Conservation (phyloP, 192 early-diverging fungal genomes). For the Coemansia sp. region DNA sequence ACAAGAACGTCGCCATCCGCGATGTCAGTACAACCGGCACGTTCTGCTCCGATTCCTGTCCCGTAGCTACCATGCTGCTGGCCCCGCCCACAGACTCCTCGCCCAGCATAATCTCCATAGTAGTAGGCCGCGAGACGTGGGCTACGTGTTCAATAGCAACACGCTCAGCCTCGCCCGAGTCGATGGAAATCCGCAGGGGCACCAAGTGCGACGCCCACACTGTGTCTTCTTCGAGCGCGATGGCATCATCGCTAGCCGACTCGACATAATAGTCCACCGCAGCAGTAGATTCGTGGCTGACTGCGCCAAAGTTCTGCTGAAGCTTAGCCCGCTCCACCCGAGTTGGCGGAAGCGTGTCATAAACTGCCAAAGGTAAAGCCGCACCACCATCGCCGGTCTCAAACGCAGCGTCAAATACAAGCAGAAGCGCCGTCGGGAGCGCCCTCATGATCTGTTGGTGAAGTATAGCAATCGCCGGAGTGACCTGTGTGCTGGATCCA, state of each 20-base stretch:
- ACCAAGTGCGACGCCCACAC: conserved; percentile 47
- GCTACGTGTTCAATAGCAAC: conserved; percentile 54
- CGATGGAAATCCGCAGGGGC: conserved; percentile 35
- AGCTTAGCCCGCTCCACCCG: conserved; percentile 25
- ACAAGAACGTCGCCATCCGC: conserved; percentile 49
- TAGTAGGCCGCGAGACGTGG: conserved; percentile 24
- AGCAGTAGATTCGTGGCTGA: not conserved
- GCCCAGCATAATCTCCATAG: conserved; percentile 16
- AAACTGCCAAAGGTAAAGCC: conserved; percentile 41
- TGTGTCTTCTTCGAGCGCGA: not conserved
- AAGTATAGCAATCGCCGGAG: conserved; percentile 22
- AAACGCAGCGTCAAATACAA: conserved; percentile 50
- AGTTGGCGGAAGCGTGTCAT: conserved; percentile 43
- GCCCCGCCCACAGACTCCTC: not conserved
- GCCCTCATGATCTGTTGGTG: conserved; percentile 36
- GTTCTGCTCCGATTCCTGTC: not conserved
- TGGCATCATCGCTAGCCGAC: conserved; percentile 2
- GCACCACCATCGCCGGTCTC: conserved; percentile 18
- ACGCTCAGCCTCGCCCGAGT: conserved; percentile 58
- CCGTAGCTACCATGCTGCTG: not conserved
- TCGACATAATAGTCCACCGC: conserved; percentile 29
- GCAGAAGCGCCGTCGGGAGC: conserved; percentile 37
- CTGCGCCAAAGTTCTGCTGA: conserved; percentile 6
- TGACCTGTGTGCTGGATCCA: conserved; percentile 19
- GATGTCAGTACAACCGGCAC: conserved; percentile 11